Conservation (phyloP, 108 stramenopile genomes). For the Tribonema minus region DNA sequence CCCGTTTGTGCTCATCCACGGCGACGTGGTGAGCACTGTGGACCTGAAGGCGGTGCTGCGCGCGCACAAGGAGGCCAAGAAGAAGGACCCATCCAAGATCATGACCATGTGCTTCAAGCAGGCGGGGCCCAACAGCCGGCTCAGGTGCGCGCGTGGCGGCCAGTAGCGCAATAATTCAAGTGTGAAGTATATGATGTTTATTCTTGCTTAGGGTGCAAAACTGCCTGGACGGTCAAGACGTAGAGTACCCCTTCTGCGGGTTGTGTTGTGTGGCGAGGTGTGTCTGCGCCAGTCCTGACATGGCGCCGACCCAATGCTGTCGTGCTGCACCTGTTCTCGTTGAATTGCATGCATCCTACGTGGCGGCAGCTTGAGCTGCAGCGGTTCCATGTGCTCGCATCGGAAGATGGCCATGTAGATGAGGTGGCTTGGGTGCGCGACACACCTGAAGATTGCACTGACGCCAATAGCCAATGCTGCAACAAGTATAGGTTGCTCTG, state of each 20-base stretch:
- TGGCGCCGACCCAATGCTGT: background rate
- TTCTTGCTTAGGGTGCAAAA: too few relatives aligned
- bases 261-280: background rate
- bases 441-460: too few relatives aligned
- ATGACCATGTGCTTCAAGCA: constrained; percentile 52
- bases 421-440: too few relatives aligned
- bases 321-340: background rate
- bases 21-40: constrained; percentile 87
- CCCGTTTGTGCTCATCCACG: constrained; percentile 88
- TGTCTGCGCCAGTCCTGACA: background rate
- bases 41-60: constrained; percentile 64
- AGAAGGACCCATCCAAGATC: constrained; percentile 26
- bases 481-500: too few relatives aligned
- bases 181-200: too few relatives aligned
- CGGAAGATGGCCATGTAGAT: too few relatives aligned
- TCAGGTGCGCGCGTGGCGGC: background rate
- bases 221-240: too few relatives aligned
- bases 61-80: constrained; percentile 37
- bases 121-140: constrained; percentile 7
- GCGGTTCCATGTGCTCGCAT: too few relatives aligned
- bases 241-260: background rate
- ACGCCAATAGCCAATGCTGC: too few relatives aligned
- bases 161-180: too few relatives aligned
- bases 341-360: too few relatives aligned
- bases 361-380: too few relatives aligned